Conservation (phyloP, 257 asterid species). For the Lycium barbarum region DNA sequence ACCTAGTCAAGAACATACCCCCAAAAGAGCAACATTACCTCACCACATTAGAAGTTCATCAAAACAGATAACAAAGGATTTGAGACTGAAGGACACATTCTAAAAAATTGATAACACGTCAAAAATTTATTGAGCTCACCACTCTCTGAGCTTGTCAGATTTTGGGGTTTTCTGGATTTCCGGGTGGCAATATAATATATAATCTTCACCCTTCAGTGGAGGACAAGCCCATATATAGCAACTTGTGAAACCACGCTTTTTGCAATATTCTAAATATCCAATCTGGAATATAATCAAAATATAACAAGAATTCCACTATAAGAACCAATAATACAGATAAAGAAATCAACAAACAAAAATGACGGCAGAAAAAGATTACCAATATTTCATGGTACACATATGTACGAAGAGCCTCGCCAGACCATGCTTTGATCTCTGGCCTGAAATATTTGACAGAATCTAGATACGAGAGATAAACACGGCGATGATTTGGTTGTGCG, state of each 20-base stretch:
- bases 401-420: constrained; percentile 99
- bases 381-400: constrained; percentile 96
- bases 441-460: constrained; percentile 99
- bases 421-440: constrained; percentile 87
- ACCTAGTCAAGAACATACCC: constrained; percentile 28
- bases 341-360: constrained; percentile 7
- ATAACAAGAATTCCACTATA: neutral
- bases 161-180: constrained; percentile 99
- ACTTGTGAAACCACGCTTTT: constrained; percentile 93
- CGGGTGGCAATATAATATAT: constrained; percentile 96
- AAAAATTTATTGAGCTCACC: constrained; percentile 57
- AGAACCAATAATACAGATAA: neutral
- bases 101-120: neutral
- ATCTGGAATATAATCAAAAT: constrained; percentile 57
- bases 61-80: neutral
- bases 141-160: constrained; percentile 97
- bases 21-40: constrained; percentile 18
- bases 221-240: constrained; percentile 99
- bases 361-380: constrained; percentile 53
- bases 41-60: constrained; percentile 28
- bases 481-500: constrained; percentile 94
- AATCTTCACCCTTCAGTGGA: constrained; percentile 97
- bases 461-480: constrained; percentile 98
- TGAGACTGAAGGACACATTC: constrained; percentile 1
- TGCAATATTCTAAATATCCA: constrained; percentile 95